Evolutionary conservation across 169 alveolate genomes (phyloP), one percentile per base, ranked within the genome.

Genomic region (Plasmodium vinckei): DNA sequence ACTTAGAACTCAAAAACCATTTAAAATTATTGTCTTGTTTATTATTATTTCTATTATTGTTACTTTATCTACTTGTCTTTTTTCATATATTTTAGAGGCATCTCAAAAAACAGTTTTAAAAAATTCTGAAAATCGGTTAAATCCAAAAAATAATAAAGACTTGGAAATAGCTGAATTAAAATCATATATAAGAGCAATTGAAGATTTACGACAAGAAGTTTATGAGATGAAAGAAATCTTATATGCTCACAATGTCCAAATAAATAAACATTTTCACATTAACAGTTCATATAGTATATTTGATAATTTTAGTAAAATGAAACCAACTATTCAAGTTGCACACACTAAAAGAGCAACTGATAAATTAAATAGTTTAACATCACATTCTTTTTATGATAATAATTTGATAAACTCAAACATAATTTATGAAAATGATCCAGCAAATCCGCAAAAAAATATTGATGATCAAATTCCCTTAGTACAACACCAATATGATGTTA

Each of bases 201-300:
- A 82, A 54, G 84, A 82, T 17, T 82, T 82, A 69, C 56, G 82
- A 67, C 53, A 82, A 23, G 90, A 82, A 67, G 65, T 82, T 23
- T 23, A 25, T 53, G 90, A 82, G 39, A 82, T 82, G 72, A 82
- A 82, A 44, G 90, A 82, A 68, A 63, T 82, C 2, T 23, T 82
- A 7, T 82, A 82, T 59, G 47, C 60, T 27, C 90, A 82, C 42
- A 82, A 82, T 67, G 42, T 82, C 4, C 44, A 51, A 15, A 51
- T 82, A 68, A 64, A 67, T 47, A 64, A 68, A 65, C 49, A 82
- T 67, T 82, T 82, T 42, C 33, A 65, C 49, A 60, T 82, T 17
- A 64, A 51, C 71, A 82, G 13, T 21, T 67, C 90, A 23, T 82
- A 67, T 59, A 54, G 21, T 51, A 17, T 82, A 9, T 82, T 82